phyloP scores from a whole-genome alignment of 176 grass and related monocot genomes.

The Carex littledalei region DNA sequence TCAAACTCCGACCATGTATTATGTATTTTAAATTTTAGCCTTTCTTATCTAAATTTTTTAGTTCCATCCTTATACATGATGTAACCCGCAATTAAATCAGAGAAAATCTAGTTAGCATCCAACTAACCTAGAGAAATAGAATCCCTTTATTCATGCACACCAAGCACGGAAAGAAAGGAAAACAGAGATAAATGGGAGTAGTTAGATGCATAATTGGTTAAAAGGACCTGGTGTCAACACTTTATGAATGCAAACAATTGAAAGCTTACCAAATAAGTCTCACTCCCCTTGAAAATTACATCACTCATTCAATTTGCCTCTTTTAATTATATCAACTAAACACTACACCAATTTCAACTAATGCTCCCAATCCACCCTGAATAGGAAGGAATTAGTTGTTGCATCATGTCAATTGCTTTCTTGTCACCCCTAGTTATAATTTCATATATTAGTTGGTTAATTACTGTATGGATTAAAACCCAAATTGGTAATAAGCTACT shows the following conservation, averaged over 20 bases:
- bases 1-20: no score
- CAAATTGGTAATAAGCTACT: neutral
- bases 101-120: neutral
- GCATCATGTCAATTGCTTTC: constrained; percentile 9
- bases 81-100: neutral
- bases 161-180: neutral
- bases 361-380: neutral
- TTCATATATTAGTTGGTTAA: neutral
- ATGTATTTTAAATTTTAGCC: no score
- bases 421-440: neutral
- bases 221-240: constrained; percentile 1
- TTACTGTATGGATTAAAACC: neutral
- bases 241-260: constrained; percentile 20
- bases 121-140: neutral
- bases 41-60: no score
- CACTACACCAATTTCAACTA: neutral
- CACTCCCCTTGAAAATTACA: neutral
- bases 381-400: neutral
- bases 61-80: neutral
- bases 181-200: neutral
- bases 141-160: neutral
- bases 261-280: constrained; percentile 29
- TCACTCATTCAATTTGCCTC: neutral
- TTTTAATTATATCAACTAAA: neutral
- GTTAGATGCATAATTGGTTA: constrained; percentile 17